Evolutionary conservation across 768 basidiomycete genomes (phyloP).

Genomic region (Leccinum longicurvipes): DNA sequence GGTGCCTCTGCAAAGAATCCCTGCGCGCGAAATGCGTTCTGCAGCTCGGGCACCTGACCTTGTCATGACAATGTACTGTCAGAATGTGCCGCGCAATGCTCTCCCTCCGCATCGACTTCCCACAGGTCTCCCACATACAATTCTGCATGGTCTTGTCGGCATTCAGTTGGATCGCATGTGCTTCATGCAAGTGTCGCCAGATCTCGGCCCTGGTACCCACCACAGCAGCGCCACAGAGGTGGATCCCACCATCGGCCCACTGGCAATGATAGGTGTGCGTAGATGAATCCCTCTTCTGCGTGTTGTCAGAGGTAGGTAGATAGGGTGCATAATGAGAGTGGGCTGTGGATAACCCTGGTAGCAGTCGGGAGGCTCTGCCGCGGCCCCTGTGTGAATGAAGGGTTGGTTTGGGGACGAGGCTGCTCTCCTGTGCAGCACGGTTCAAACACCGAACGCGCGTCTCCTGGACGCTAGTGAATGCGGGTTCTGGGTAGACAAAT

Average conservation of each 20-base stretch:
- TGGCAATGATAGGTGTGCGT: constrained; percentile 1
- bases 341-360: background rate
- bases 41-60: constrained; percentile 18
- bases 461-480: background rate
- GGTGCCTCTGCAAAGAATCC: constrained; percentile 27
- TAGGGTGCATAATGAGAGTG: constrained; percentile 8
- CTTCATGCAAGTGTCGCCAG: constrained; percentile 6
- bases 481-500: background rate
- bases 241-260: constrained; percentile 4
- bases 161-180: constrained; percentile 7
- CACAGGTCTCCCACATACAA: constrained; percentile 20
- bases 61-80: constrained; percentile 21
- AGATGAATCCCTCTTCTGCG: background rate
- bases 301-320: background rate
- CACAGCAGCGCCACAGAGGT: background rate
- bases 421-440: background rate
- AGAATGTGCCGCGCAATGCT: constrained; percentile 27
- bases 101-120: constrained; percentile 21
- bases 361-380: background rate
- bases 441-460: too few species aligned
- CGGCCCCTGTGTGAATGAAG: background rate
- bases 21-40: constrained; percentile 19
- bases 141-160: constrained; percentile 3
- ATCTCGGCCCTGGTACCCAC: constrained; percentile 9
- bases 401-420: background rate